A percentile compares a stretch with the other conserved stretches of the same genome.
phyloP scores from a whole-genome alignment of 768 basidiomycete species.

The Russula griseocarnosa region DNA sequence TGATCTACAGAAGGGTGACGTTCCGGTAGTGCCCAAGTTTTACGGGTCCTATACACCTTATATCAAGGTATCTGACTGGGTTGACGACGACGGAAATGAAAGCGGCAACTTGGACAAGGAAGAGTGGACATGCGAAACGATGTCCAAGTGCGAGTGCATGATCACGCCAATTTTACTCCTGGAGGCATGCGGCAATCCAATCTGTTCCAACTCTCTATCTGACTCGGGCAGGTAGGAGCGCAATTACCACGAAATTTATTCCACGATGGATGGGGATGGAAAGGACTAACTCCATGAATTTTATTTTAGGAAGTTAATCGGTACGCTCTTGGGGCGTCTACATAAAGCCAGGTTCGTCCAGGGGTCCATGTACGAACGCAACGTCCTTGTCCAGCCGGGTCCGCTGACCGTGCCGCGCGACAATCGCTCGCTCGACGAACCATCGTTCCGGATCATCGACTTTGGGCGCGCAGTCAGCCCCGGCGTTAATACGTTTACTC shows the following conservation, averaged over 20 bases:
- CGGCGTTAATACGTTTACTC: too few species aligned
- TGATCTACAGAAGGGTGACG: constrained; percentile 47
- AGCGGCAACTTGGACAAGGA: not conserved
- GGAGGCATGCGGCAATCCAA: too few species aligned
- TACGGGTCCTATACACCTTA: constrained; percentile 54
- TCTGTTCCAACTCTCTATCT: constrained; percentile 33
- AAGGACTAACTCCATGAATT: too few species aligned
- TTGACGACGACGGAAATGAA: not conserved
- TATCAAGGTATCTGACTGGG: not conserved
- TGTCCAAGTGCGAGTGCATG: constrained; percentile 5
- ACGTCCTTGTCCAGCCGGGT: too few species aligned
- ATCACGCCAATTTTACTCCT: constrained; percentile 44
- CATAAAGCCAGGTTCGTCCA: constrained; percentile 41
- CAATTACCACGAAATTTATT: not conserved
- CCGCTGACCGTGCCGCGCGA: too few species aligned
- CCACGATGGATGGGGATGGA: not conserved
- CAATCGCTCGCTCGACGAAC: too few species aligned
- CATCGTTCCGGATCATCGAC: too few species aligned
- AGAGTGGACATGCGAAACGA: not conserved
- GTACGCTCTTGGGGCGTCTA: constrained; percentile 41
- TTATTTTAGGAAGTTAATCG: constrained; percentile 29
- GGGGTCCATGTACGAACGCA: constrained; percentile 41
- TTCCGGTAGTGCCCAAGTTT: constrained; percentile 58
- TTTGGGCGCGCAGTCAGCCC: too few species aligned
- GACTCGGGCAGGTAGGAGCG: constrained; percentile 10